These are phyloP conservation scores for Coffea eugenioides DNA, from an alignment of 257 asterid species.

Conservation along the genomic window DNA sequence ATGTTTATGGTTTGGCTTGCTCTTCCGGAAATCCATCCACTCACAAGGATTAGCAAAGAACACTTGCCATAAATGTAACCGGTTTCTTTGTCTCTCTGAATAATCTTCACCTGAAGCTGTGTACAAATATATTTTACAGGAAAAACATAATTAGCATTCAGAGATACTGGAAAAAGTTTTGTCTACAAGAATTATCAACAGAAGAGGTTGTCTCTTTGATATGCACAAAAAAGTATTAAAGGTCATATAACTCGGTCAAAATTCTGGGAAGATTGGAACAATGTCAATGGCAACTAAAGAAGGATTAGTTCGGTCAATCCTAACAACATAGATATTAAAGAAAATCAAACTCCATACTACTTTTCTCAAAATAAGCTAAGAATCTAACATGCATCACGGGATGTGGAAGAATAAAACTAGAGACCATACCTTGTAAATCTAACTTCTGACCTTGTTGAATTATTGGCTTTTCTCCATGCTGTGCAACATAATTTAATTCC, in stretches of 20 bases:
- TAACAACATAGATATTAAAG: neutral
- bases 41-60: constrained; percentile 71
- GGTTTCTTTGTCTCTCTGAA: constrained; percentile 36
- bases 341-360: neutral
- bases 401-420: too few relatives aligned
- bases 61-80: constrained; percentile 74
- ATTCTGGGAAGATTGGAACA: neutral
- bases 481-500: constrained; percentile 62
- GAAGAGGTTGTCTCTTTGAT: neutral
- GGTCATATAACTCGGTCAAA: too few relatives aligned
- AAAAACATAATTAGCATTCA: neutral
- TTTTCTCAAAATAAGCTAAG: neutral
- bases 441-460: constrained; percentile 27
- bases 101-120: constrained; percentile 39
- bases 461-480: constrained; percentile 21
- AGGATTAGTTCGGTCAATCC: neutral
- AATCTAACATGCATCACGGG: neutral
- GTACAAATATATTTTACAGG: neutral
- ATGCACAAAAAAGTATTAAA: neutral
- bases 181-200: neutral
- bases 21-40: constrained; percentile 68
- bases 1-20: constrained; percentile 33
- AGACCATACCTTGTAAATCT: constrained; percentile 37
- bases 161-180: neutral
- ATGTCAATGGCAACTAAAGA: neutral